Evolutionary conservation across 23 red algal genomes (phyloP).

Genomic region (Gracilaria caudata): DNA sequence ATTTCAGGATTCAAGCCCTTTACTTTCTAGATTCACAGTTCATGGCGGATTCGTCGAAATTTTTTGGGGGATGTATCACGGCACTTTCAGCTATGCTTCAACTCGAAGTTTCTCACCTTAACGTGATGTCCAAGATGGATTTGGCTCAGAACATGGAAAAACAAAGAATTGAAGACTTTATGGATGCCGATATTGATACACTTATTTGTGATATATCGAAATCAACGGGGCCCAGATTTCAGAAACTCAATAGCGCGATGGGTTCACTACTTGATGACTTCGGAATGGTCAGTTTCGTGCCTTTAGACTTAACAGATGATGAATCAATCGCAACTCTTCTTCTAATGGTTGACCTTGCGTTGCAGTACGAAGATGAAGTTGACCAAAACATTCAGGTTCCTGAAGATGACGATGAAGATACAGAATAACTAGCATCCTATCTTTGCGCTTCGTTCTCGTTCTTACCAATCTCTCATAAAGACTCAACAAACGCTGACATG

Average conservation of each 20-base stretch:
- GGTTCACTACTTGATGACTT: constrained; percentile 80
- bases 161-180: constrained; percentile 50
- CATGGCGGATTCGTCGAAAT: constrained; percentile 84
- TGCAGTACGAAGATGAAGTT: constrained; percentile 89
- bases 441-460: background rate
- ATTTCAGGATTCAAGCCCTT: constrained; percentile 76
- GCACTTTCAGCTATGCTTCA: constrained; percentile 96
- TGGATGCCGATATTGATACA: constrained; percentile 59
- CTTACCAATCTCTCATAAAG: background rate
- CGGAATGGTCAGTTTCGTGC: constrained; percentile 76
- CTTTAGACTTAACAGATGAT: constrained; percentile 68
- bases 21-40: constrained; percentile 94
- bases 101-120: constrained; percentile 90
- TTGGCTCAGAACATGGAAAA: constrained; percentile 51
- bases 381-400: constrained; percentile 46
- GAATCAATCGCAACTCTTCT: constrained; percentile 74
- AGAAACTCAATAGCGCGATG: constrained; percentile 64
- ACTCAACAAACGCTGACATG: background rate
- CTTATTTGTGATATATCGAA: constrained; percentile 55
- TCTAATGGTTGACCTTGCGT: constrained; percentile 69
- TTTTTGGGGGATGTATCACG: constrained; percentile 88
- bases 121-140: constrained; percentile 95
- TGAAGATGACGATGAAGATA: constrained; percentile 33
- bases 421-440: background rate
- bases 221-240: constrained; percentile 36